Base-by-base conservation (phyloP, 192 early-diverging fungal species). In the Helicostylum pulchrum region DNA sequence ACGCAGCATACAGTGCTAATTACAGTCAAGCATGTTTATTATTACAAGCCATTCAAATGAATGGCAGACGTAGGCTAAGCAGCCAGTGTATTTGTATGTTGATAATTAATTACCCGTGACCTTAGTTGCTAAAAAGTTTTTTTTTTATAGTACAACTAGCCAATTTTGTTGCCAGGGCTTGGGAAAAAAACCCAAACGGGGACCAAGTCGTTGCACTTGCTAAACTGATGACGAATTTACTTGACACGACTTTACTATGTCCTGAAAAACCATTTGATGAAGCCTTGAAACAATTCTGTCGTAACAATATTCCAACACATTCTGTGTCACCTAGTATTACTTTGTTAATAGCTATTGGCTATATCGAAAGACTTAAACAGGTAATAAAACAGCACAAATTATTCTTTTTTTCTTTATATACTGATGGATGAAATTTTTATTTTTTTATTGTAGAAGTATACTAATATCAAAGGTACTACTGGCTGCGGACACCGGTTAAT, bases 401-500 rank as follows among this genome's bases (percentile, higher is more conserved):
- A 2, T 26, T 26, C 2, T 26, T 26, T 26, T 26, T 26, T 26
- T 26, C 26, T 26, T n/a, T n/a, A n/a, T n/a, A n/a, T n/a, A 26
- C 26, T 26, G 1, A 26, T 26, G 26, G 26, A n/a, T n/a, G n/a
- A n/a, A n/a, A n/a, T n/a, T n/a, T n/a, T n/a, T n/a, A n/a, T n/a
- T n/a, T n/a, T n/a, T n/a, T n/a, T n/a, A n/a, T n/a, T n/a, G n/a
- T 26, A 26, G 77, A 78, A 75, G 70, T 77, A 79, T 49, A 61
- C 67, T 11, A 73, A 70, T 15, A 72, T 72, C 5, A 76, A 75
- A 44, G 77, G 80, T 2, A 74, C 78, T 26, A 51, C 67, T 11
- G 80, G 80, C 23, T 79, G 75, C 59, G 77, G 75, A 12, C 77
- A 74, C 7, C 66, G 80, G 0, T 57, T 82, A 10, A 79, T 82